Base-by-base conservation (phyloP, 1,284 basidiomycete species). In the Acaromyces ingoldii region DNA sequence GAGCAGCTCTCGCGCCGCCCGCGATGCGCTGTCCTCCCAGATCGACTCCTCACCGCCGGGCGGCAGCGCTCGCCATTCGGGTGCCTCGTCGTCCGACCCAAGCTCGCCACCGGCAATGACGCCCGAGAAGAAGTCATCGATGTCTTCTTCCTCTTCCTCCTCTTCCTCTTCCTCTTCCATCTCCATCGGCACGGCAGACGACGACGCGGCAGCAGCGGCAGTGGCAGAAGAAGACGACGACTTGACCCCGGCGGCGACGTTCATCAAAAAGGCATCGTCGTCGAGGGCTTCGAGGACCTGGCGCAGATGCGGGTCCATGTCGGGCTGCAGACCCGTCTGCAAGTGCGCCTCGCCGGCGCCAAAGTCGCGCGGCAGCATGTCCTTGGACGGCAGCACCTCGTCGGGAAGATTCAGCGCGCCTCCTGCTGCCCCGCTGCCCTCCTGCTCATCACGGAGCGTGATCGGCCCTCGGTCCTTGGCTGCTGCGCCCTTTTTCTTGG, bases 221-320 rank as follows among this genome's bases (percentile, higher is more conserved):
- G 19, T 7, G 13, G 40, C 19, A 4, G 50, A 15, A 19, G 17
- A 11, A 17, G 17, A 34, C 19, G 44, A 24, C n/a, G 44, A 30
- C 13, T 6, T 37, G 13, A 31, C 38, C 17, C 30, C 42, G 15
- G 44, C 48, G 11, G 51, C 40, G 10, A 11, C 41, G n/a, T 24
- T 28, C 21, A 51, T 40, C 19, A 72, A 62, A 31, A 75, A 75
- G 3, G 87, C 92, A 57, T 97, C 91, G 72, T 98, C 92, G 51
- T 98, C 93, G 17, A 99, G 80, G 3, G 95, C 95, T 68, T 97
- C 92, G 28, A 99, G 79, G 0, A 85, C 85, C 76, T 99, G 93
- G 15, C 95, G 82, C 30, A 98, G 80, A 77, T 93, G 90, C 4
- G 91, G 91, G 75, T 99, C 89, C 88, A 99, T 90, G 69, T 96